Evolutionary conservation across 202 grass and related monocot species (phyloP), one percentile per base, ranked within the genome.

Genomic region (Thinopyrum obtusiflorum): DNA sequence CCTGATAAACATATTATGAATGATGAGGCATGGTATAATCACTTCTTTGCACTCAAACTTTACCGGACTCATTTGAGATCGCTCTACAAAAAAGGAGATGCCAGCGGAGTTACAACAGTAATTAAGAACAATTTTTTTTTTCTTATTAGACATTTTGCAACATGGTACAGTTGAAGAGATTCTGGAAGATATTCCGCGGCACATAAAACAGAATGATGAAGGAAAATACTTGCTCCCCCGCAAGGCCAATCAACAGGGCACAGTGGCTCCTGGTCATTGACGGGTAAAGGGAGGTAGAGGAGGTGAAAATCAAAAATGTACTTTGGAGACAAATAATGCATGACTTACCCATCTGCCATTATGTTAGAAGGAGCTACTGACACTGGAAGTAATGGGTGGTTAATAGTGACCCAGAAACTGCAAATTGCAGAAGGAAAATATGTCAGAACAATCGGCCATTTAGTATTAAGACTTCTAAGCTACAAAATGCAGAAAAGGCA

Each of bases 321-420:
- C 11, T 17, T 68, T 82, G 21, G 70, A 77, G 47, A 82, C 17
- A 71, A 67, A 84, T 24, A 71, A 88, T 68, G 42, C 35, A 87
- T 79, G 82, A 83, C 89, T 87, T 83, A 98, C 95, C 91, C 93
- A 39, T 98, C 91, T 74, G 47, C 60, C 27, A 47, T 69, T 62
- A 89, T 17, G 18, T 49, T 55, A 72, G 85, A 92, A 28, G 95
- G 83, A 68, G 83, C 28, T 83, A 95, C 63, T 88, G 83, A 77
- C 25, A 84, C 6, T 25, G 86, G 88, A 74, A 65, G 65, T 85
- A 98, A 86, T 5, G 82, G 86, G 76, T 95, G 78, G 66, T 75
- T 81, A 62, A 98, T 28, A 55, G 89, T 90, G 65, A 86, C 77
- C 93, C 91, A 98, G 87, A 98, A 98, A 79, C 95, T 98, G 88